These are phyloP conservation scores for Gremmenia infestans DNA, from an alignment of 2,329 filamentous ascomycete species.

Conservation along the genomic window DNA sequence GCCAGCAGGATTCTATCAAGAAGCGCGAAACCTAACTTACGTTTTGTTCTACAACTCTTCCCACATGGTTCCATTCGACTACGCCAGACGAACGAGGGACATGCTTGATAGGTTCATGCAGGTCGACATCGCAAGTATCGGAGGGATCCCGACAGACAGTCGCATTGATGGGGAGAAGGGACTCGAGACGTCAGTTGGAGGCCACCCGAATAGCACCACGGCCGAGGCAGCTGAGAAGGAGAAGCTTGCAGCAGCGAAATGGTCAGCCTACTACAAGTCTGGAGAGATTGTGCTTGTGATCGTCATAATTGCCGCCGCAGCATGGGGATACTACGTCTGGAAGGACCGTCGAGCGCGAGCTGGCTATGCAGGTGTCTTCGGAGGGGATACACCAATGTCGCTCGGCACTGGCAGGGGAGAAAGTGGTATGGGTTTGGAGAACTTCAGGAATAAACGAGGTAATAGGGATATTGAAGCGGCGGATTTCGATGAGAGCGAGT, in stretches of 20 bases:
- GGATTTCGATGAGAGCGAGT: slow-evolving; percentile 61
- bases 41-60: slow-evolving; percentile 92
- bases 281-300: slow-evolving; percentile 65
- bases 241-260: slow-evolving; percentile 60
- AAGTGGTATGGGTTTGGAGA: slow-evolving; percentile 38
- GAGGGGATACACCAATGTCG: slow-evolving; percentile 27
- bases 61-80: slow-evolving; percentile 98
- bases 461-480: slow-evolving; percentile 55
- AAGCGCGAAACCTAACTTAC: slow-evolving; percentile 92
- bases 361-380: slow-evolving; percentile 45
- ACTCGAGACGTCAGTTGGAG: slow-evolving; percentile 60
- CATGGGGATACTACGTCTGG: slow-evolving; percentile 63
- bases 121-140: slow-evolving; percentile 85
- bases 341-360: slow-evolving; percentile 51
- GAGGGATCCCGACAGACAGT: slow-evolving; percentile 63
- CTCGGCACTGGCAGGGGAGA: slow-evolving; percentile 25
- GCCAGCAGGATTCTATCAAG: slow-evolving; percentile 85
- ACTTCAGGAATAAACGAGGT: slow-evolving; percentile 42
- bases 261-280: slow-evolving; percentile 67
- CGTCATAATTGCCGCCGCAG: slow-evolving; percentile 55
- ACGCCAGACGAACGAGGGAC: slow-evolving; percentile 77
- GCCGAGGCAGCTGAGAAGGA: slow-evolving; percentile 58
- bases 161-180: slow-evolving; percentile 67
- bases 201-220: slow-evolving; percentile 61
- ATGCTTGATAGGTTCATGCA: slow-evolving; percentile 97